Conservation (phyloP, 805 yeast species). For the Pichia nakasei region DNA sequence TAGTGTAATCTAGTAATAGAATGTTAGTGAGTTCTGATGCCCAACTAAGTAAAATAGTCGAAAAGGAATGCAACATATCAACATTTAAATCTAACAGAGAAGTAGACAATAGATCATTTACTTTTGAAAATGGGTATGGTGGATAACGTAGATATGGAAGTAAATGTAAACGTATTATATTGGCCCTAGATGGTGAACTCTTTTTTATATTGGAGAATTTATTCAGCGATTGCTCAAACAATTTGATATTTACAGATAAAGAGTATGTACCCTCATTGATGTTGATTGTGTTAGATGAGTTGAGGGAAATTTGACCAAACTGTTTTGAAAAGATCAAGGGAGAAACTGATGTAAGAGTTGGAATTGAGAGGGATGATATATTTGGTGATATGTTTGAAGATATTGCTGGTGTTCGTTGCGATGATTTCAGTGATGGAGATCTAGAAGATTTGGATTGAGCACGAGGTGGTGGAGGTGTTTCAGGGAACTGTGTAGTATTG, state of each 20-base stretch:
- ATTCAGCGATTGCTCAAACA: constrained; percentile 15
- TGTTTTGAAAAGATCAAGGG: too few relatives aligned
- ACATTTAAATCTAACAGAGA: constrained; percentile 6
- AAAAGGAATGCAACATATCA: constrained; percentile 4
- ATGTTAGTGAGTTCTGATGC: constrained; percentile 39
- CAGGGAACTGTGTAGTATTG: too few relatives aligned
- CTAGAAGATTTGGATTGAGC: not conserved
- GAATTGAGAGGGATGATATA: too few relatives aligned
- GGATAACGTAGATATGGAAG: constrained; percentile 34
- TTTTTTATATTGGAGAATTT: constrained; percentile 34
- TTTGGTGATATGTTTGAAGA: not conserved
- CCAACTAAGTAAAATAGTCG: constrained; percentile 34
- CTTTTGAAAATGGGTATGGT: constrained; percentile 2
- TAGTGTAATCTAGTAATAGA: constrained; percentile 21
- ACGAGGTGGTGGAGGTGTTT: not conserved
- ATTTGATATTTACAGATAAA: not conserved
- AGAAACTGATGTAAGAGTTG: too few relatives aligned
- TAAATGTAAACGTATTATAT: constrained; percentile 38
- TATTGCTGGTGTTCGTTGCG: too few relatives aligned
- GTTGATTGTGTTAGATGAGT: not conserved
- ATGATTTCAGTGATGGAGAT: not conserved
- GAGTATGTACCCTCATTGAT: too few relatives aligned
- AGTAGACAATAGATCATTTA: constrained; percentile 6
- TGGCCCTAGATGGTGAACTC: constrained; percentile 33
- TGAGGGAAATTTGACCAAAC: not conserved